These are phyloP conservation scores for Lactarius hengduanensis DNA, from an alignment of 768 basidiomycete genomes.

Conservation along the genomic window DNA sequence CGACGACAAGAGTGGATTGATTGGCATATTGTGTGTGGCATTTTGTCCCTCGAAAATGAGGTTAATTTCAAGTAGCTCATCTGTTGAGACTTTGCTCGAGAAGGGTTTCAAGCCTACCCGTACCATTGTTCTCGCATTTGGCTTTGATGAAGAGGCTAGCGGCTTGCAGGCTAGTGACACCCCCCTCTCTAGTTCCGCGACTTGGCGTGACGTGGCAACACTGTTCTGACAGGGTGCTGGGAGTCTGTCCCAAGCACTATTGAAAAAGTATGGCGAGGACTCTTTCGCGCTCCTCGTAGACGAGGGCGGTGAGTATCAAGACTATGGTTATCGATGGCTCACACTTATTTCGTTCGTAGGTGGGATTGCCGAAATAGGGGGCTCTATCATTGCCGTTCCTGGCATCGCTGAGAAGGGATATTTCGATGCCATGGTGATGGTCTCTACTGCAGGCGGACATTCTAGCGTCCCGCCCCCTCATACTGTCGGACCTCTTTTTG, in stretches of 20 bases:
- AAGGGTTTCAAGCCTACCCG: slow-evolving; percentile 41
- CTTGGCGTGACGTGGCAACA: background rate
- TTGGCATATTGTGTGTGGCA: slow-evolving; percentile 35
- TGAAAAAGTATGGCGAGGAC: slow-evolving; percentile 64
- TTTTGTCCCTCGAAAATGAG: background rate
- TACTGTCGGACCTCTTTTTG: slow-evolving; percentile 47
- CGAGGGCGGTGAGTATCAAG: slow-evolving; percentile 64
- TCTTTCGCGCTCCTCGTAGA: slow-evolving; percentile 80
- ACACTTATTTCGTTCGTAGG: slow-evolving; percentile 36
- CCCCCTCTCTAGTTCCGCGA: background rate
- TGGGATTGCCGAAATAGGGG: slow-evolving; percentile 50
- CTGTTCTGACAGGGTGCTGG: slow-evolving; percentile 50
- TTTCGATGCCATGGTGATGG: slow-evolving; percentile 59
- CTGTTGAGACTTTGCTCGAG: slow-evolving; percentile 42
- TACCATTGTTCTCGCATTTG: slow-evolving; percentile 33
- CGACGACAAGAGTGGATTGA: slow-evolving; percentile 39
- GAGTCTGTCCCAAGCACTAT: slow-evolving; percentile 47
- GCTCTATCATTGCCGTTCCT: slow-evolving; percentile 56
- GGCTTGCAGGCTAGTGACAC: slow-evolving; percentile 28
- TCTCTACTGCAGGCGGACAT: slow-evolving; percentile 75
- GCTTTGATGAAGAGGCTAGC: slow-evolving; percentile 46
- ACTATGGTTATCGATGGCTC: background rate
- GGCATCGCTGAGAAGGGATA: slow-evolving; percentile 76
- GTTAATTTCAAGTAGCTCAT: slow-evolving; percentile 29
- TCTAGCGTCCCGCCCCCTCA: slow-evolving; percentile 82